Evolutionary conservation across 495 filamentous ascomycete species (phyloP).

Genomic region (Xylaria sp.): DNA sequence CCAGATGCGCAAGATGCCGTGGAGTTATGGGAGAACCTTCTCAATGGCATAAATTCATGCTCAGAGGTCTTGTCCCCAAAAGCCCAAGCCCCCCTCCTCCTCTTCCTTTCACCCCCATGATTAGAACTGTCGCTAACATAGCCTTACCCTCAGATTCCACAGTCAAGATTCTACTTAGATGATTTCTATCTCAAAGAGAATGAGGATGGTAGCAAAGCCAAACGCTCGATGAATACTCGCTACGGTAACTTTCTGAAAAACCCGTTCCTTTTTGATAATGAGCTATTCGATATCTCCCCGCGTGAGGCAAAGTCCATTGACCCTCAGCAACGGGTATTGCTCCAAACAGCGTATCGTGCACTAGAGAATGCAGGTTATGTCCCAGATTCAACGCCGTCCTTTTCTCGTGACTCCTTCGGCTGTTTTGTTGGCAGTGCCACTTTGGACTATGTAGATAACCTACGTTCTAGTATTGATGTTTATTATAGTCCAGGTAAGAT

Average conservation of each 20-base stretch:
- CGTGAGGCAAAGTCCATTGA: slow-evolving; percentile 54
- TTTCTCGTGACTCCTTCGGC: slow-evolving; percentile 16
- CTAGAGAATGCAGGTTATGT: slow-evolving; percentile 50
- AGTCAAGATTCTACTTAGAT: slow-evolving; percentile 20
- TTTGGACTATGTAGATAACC: slow-evolving; percentile 26
- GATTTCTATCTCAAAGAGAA: slow-evolving; percentile 19
- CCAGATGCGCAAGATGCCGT: neutral
- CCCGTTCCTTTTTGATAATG: slow-evolving; percentile 50
- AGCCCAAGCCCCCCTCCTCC: too few relatives aligned
- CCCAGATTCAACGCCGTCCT: slow-evolving; percentile 21
- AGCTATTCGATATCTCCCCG: slow-evolving; percentile 53
- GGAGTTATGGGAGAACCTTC: neutral
- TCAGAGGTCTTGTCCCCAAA: slow-evolving; percentile 1
- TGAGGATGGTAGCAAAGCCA: slow-evolving; percentile 16
- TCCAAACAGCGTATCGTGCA: slow-evolving; percentile 49
- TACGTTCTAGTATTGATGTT: slow-evolving; percentile 22
- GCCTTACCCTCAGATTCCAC: slow-evolving; percentile 21
- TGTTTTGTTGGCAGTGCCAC: slow-evolving; percentile 25
- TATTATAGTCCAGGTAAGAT: slow-evolving; percentile 30
- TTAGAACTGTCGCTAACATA: neutral
- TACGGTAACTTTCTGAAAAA: slow-evolving; percentile 29
- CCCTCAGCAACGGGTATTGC: slow-evolving; percentile 46
- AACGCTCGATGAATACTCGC: slow-evolving; percentile 10
- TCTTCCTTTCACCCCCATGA: too few relatives aligned
- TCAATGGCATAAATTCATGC: neutral